phyloP scores from a whole-genome alignment of 2,329 filamentous ascomycete genomes.

The Cercospora citrullina region DNA sequence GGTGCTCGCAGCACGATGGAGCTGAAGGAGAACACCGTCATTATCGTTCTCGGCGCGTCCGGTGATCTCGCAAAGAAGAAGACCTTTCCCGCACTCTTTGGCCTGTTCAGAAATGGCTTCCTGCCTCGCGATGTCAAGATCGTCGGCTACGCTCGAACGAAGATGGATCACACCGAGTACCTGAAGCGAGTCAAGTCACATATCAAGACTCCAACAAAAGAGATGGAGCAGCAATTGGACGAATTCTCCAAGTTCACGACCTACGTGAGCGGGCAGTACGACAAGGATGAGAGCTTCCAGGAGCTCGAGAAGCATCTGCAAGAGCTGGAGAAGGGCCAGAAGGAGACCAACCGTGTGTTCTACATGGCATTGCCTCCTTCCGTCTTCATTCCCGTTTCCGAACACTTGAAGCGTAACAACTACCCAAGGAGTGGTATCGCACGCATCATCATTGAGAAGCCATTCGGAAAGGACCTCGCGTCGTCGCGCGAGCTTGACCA shows the following conservation, averaged over 20 bases:
- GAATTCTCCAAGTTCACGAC: slow-evolving; percentile 86
- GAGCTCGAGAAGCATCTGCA: slow-evolving; percentile 81
- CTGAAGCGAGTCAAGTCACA: slow-evolving; percentile 92
- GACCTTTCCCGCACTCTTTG: slow-evolving; percentile 97
- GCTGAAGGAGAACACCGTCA: slow-evolving; percentile 97
- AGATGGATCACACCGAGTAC: slow-evolving; percentile 98
- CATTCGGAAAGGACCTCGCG: slow-evolving; percentile 93
- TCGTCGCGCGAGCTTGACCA: slow-evolving; percentile 94
- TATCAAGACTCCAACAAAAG: slow-evolving; percentile 98
- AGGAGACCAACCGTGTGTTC: slow-evolving; percentile 89
- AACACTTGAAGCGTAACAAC: slow-evolving; percentile 96
- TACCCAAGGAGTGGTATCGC: slow-evolving; percentile 89
- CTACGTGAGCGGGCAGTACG: slow-evolving; percentile 96
- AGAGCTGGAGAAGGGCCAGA: slow-evolving; percentile 76
- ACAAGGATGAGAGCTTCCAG: slow-evolving; percentile 92
- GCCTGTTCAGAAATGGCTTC: slow-evolving; percentile 98
- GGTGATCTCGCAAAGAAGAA: slow-evolving; percentile 99
- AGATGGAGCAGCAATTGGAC: slow-evolving; percentile 90
- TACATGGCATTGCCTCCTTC: slow-evolving; percentile 99
- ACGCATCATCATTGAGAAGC: slow-evolving; percentile 97
- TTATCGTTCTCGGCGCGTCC: slow-evolving; percentile 93
- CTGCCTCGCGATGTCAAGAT: slow-evolving; percentile 94
- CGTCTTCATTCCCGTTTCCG: slow-evolving; percentile 96
- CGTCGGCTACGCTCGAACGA: slow-evolving; percentile 97
- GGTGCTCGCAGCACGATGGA: slow-evolving; percentile 68